Percentiles rank a stretch among this genome's conserved stretches.
Conservation (phyloP, 371 early-diverging fungal genomes). For the Lichtheimia ornata region DNA sequence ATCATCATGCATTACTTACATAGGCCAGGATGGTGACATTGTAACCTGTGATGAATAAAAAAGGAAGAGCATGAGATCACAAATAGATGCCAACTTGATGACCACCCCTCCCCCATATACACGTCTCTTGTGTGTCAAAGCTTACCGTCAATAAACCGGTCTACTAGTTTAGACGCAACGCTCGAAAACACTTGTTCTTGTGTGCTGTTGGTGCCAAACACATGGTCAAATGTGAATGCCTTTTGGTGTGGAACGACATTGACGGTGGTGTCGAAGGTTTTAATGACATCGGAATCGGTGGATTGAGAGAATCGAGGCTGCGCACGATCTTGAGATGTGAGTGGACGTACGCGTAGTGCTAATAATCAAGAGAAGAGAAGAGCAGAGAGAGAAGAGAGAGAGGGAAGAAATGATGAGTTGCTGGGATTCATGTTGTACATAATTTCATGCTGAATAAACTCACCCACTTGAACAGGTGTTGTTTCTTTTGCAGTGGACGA, state of each 20-base stretch:
- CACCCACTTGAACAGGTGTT: slow-evolving; percentile 42
- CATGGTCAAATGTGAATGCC: slow-evolving; percentile 22
- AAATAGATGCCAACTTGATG: no score
- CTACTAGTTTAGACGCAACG: slow-evolving; percentile 72
- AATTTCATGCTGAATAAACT: not conserved
- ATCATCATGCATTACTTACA: slow-evolving; percentile 44
- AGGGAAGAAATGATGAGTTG: not conserved
- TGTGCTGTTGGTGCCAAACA: slow-evolving; percentile 26
- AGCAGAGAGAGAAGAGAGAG: no score
- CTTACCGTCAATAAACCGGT: slow-evolving; percentile 86
- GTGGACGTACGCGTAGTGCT: slow-evolving; percentile 63
- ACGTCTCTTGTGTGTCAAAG: no score
- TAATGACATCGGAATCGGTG: slow-evolving; percentile 44
- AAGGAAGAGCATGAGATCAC: slow-evolving; percentile 1
- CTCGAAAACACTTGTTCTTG: slow-evolving; percentile 79
- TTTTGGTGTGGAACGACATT: slow-evolving; percentile 53
- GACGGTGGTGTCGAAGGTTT: slow-evolving; percentile 38
- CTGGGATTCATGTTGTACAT: slow-evolving; percentile 2
- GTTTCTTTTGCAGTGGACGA: slow-evolving; percentile 13
- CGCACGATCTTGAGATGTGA: slow-evolving; percentile 47
- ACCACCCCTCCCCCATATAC: no score
- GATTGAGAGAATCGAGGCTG: slow-evolving; percentile 49
- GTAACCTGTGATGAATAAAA: slow-evolving; percentile 61
- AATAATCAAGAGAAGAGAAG: not conserved
- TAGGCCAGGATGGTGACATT: slow-evolving; percentile 97